These are phyloP conservation scores for Magnaporthales sp. DNA, from an alignment of 2,329 filamentous ascomycete species.

Conservation along the genomic window DNA sequence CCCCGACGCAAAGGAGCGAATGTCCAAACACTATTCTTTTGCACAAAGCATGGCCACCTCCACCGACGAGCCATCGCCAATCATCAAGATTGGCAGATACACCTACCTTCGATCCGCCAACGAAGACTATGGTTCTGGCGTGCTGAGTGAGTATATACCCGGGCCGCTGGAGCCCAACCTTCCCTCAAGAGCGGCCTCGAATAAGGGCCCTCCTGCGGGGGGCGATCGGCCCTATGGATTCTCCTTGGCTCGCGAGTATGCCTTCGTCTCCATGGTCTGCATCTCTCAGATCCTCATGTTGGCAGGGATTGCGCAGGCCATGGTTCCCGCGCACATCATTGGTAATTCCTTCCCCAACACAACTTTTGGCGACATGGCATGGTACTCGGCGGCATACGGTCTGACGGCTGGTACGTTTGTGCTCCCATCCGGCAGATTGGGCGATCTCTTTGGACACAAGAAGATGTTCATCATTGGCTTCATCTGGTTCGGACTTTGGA, in stretches of 20 bases:
- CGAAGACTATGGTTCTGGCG: conserved; percentile 10
- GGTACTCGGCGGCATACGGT: conserved; percentile 49
- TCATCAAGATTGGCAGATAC: conserved; percentile 16
- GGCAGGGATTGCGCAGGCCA: conserved; percentile 34
- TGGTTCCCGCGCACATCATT: conserved; percentile 40
- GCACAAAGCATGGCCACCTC: not conserved
- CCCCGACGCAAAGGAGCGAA: not conserved
- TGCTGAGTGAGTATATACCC: conserved; percentile 10
- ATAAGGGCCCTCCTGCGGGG: not conserved
- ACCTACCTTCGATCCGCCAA: conserved; percentile 15
- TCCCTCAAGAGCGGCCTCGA: not conserved
- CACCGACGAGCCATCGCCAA: conserved; percentile 10
- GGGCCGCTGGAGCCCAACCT: not conserved
- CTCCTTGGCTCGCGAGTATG: conserved; percentile 18
- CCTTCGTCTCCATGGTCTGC: conserved; percentile 30
- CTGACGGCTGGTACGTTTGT: conserved; percentile 49
- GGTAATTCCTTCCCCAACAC: conserved; percentile 34
- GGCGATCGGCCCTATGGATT: conserved; percentile 13
- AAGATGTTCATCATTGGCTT: conserved; percentile 43
- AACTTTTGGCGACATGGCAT: conserved; percentile 36
- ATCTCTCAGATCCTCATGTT: conserved; percentile 36
- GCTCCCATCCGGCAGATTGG: conserved; percentile 45
- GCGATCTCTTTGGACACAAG: conserved; percentile 50
- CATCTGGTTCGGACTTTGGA: conserved; percentile 45
- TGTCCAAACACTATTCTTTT: not conserved